Base-by-base conservation (phyloP, 192 early-diverging fungal species). In the Coemansia sp. region DNA sequence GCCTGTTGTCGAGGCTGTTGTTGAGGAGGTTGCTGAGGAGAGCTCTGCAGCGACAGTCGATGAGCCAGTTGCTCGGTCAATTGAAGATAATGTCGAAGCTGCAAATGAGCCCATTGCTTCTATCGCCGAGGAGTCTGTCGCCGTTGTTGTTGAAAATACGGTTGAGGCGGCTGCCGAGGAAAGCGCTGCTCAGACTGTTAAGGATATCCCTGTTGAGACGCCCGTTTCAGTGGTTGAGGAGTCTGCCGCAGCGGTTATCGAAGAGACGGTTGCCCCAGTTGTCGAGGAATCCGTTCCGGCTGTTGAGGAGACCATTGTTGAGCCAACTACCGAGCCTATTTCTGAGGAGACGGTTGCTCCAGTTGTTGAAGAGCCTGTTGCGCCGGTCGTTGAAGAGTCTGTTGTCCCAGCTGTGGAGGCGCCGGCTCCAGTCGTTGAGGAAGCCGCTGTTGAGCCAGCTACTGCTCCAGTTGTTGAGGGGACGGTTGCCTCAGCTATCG, bases 11-110 rank as follows among this genome's bases (percentile, higher is more conserved):
- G 62, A 64, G 48, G 8, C 14, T 12, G 43, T 49, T 60, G 59
- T 11, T 43, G 62, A 60, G 19, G 68, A 64, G 25, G 29, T 14
- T 23, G 65, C 10, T 27, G 62, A 55, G 52, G 22, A 43, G 41
- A 45, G 14, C 16, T 5, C 41, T 19, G 54, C 19, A 1, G 53
- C n/a, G 22, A 17, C 45, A 29, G 3, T 5, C 21, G 31, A 50
- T 38, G 62, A 45, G 41, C 14, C 41, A 2, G 41, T n/a, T 5
- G 14, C 3, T 21, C 21, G 21, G 21, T 1, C 21, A 1, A 21
- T 21, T 21, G 21, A 21, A 21, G 21, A 21, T 1, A 21, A 43
- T 58, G 29, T 38, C 6, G 52, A 22, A 25, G 37, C 22, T 3
- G 57, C 48, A 2, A 25, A 49, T 3, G 51, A 52, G 25, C 21